These are phyloP conservation scores for Blastocystis sp. DNA, from an alignment of 352 stramenopile genomes.

Conservation along the genomic window DNA sequence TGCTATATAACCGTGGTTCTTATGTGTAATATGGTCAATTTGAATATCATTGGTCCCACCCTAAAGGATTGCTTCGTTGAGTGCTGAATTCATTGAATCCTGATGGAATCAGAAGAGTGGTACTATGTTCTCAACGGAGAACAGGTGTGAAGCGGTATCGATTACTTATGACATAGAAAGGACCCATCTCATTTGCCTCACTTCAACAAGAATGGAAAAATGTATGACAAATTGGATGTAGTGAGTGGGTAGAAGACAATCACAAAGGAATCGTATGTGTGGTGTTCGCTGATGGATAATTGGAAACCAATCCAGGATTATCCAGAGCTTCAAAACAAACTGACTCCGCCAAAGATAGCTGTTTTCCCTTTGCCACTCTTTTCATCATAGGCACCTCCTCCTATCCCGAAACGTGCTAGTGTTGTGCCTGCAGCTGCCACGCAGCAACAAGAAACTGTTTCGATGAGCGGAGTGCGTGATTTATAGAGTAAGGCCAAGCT, in stretches of 20 bases:
- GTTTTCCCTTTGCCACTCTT: not conserved
- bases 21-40: not conserved
- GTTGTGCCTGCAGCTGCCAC: not conserved
- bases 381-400: not conserved
- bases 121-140: slow-evolving; percentile 49
- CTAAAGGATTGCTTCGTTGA: slow-evolving; percentile 40
- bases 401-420: not conserved
- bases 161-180: not conserved
- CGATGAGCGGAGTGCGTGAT: not conserved
- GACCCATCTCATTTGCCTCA: not conserved
- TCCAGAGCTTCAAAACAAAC: not conserved
- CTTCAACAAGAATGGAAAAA: slow-evolving; percentile 17
- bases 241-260: not conserved
- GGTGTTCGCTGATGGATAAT: slow-evolving; percentile 47
- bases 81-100: slow-evolving; percentile 26
- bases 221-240: not conserved
- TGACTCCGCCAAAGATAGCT: not conserved
- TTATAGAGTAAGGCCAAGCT: not conserved
- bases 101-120: slow-evolving; percentile 59
- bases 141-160: not conserved
- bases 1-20: not conserved
- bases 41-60: not conserved
- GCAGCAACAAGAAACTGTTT: not conserved
- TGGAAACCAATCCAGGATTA: slow-evolving; percentile 13
- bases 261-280: slow-evolving; percentile 7